phyloP scores from a whole-genome alignment of 331 rosid species.

The Malus hybrid region DNA sequence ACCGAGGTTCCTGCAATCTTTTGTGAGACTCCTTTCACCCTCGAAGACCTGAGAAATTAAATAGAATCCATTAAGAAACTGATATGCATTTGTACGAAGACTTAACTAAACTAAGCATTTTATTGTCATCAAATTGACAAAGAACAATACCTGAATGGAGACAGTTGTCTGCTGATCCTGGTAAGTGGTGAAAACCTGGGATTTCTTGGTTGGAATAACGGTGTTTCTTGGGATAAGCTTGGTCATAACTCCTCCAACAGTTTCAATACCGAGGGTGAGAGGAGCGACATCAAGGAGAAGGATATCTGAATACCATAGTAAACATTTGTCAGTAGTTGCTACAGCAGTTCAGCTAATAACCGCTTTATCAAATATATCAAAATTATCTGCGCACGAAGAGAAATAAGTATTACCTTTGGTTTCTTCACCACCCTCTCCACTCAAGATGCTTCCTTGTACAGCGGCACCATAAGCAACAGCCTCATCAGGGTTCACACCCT shows the following conservation, averaged over 20 bases:
- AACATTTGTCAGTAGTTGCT: neutral
- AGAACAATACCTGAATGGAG: constrained; percentile 72
- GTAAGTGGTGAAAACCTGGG: constrained; percentile 93
- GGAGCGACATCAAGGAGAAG: constrained; percentile 93
- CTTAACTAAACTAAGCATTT: neutral
- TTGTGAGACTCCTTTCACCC: constrained; percentile 97
- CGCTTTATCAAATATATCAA: neutral
- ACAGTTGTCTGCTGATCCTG: constrained; percentile 97
- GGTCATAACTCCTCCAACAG: constrained; percentile 98
- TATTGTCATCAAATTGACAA: neutral
- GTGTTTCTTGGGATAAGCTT: constrained; percentile 94
- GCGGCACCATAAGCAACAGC: constrained; percentile 98
- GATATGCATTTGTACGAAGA: neutral
- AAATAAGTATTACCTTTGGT: constrained; percentile 56
- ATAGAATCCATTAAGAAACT: neutral
- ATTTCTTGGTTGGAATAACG: constrained; percentile 92
- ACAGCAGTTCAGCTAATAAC: neutral
- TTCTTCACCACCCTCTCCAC: constrained; percentile 96
- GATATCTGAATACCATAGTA: constrained; percentile 41
- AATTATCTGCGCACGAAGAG: neutral
- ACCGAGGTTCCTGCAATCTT: constrained; percentile 84
- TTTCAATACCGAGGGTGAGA: constrained; percentile 91
- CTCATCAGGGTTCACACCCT: constrained; percentile 97
- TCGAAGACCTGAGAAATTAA: constrained; percentile 51
- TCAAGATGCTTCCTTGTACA: constrained; percentile 88